Evolutionary conservation across 768 basidiomycete species (phyloP).

Genomic region (Lactifluus subvellereus): DNA sequence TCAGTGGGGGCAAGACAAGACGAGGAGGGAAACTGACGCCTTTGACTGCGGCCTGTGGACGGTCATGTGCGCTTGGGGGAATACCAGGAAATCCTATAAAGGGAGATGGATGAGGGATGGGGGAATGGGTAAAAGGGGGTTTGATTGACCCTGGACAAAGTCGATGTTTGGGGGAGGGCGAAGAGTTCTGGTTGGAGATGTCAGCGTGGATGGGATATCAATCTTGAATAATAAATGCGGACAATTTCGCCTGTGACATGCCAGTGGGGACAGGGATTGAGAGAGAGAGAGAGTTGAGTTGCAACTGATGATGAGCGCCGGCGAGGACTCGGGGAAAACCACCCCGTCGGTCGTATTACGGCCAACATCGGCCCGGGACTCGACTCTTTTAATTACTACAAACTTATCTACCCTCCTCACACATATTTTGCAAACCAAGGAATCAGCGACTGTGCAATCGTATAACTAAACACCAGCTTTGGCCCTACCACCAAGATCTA

Average conservation of each 20-base stretch:
- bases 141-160: conserved; percentile 59
- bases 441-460: conserved; percentile 92
- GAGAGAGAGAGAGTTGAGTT: not conserved
- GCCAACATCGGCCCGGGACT: no score
- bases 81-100: conserved; percentile 77
- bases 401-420: not conserved
- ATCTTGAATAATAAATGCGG: not conserved
- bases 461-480: conserved; percentile 97
- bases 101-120: conserved; percentile 14
- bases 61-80: conserved; percentile 66
- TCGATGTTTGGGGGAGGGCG: conserved; percentile 87
- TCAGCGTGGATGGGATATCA: not conserved
- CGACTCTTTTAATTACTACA: not conserved
- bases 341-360: no score
- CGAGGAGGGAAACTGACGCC: conserved; percentile 48
- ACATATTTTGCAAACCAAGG: conserved; percentile 62
- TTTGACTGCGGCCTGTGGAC: conserved; percentile 79
- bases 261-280: no score
- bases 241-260: conserved; percentile 21
- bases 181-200: conserved; percentile 48
- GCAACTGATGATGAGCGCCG: conserved; percentile 8
- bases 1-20: conserved; percentile 15
- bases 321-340: not conserved
- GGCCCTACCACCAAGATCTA: conserved; percentile 94
- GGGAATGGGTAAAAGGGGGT: not conserved